Base-by-base conservation (phyloP, 495 filamentous ascomycete species). In the Podospora bellae-mahoneyi region DNA sequence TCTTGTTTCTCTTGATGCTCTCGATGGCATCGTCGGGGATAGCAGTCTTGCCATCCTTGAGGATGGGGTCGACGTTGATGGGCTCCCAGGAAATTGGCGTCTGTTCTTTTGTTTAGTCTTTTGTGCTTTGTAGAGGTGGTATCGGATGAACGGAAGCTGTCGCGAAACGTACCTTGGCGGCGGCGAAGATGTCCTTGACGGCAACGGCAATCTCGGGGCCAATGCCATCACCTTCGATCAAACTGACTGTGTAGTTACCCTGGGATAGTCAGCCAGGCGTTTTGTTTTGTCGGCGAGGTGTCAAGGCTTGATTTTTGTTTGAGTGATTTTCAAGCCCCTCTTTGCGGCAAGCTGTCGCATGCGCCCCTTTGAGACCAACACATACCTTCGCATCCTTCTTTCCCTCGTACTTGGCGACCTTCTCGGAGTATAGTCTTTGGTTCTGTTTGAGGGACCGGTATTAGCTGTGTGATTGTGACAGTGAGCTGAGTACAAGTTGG, bases 181-280 rank as follows among this genome's bases (percentile, higher is more conserved):
- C 96, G 70, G 89, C 85, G 82, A 96, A 99, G 79, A 99, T 98
- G 78, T 97, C 91, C 86, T 97, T 97, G 69, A 99, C 92, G 30
- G 94, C 94, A 80, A 96, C 92, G 70, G 95, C 89, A 76, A 99
- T 98, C 82, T 99, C 94, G 66, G 94, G 94, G 68, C 95, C 95
- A 77, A 99, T 99, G 78, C 95, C 95, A 76, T 98, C 95, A 82
- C 95, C 95, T 84, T 99, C 95, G 72, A 99, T 99, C 79, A 99
- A 85, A 74, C 92, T 95, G 74, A 98, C 94, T 57, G 90, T 92
- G 86, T 91, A 99, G 79, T 92, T 92, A 75, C 94, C 95, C 94
- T 97, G 71, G 56, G 60, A 9, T n/a, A 16, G 60, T 15, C 32
- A 73, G 27, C 75, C 66, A 74, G 74, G 61, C 32, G 23, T 55